Evolutionary conservation across 805 yeast species (phyloP).

Genomic region (Kregervanrija pseudodelftensis): DNA sequence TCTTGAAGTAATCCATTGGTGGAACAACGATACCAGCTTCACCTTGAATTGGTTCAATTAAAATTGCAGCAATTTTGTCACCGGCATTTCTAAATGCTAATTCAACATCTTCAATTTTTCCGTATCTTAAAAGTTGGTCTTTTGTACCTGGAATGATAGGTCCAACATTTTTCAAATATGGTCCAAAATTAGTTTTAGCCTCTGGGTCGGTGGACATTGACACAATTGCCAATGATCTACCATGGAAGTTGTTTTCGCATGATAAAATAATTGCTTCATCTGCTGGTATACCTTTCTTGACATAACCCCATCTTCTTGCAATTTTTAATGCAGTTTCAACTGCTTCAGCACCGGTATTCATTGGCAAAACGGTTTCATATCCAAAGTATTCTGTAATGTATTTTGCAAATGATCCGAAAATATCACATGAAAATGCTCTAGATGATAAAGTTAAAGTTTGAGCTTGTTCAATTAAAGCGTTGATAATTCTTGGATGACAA

Average conservation of each 20-base stretch:
- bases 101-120: slow-evolving; percentile 80
- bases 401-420: slow-evolving; percentile 80
- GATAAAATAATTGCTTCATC: slow-evolving; percentile 83
- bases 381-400: slow-evolving; percentile 81
- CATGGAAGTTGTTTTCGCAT: slow-evolving; percentile 90
- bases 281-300: slow-evolving; percentile 72
- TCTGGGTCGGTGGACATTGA: slow-evolving; percentile 97
- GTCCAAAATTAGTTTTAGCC: slow-evolving; percentile 84
- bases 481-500: slow-evolving; percentile 88
- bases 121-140: slow-evolving; percentile 62
- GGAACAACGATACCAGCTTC: slow-evolving; percentile 98
- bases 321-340: slow-evolving; percentile 91
- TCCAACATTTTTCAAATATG: slow-evolving; percentile 77
- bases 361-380: slow-evolving; percentile 90
- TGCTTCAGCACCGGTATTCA: slow-evolving; percentile 99
- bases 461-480: slow-evolving; percentile 84
- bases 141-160: slow-evolving; percentile 75
- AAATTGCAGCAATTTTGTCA: slow-evolving; percentile 81
- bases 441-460: slow-evolving; percentile 77
- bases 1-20: slow-evolving; percentile 67
- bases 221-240: slow-evolving; percentile 90
- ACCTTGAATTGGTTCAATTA: slow-evolving; percentile 95
- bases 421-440: slow-evolving; percentile 87
- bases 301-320: slow-evolving; percentile 97
- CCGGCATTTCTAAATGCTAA: slow-evolving; percentile 76